Percentiles rank a stretch among this genome's conserved stretches.
Conservation (phyloP, 1,139 yeast genomes). For the Petasospora rhodanensis region DNA sequence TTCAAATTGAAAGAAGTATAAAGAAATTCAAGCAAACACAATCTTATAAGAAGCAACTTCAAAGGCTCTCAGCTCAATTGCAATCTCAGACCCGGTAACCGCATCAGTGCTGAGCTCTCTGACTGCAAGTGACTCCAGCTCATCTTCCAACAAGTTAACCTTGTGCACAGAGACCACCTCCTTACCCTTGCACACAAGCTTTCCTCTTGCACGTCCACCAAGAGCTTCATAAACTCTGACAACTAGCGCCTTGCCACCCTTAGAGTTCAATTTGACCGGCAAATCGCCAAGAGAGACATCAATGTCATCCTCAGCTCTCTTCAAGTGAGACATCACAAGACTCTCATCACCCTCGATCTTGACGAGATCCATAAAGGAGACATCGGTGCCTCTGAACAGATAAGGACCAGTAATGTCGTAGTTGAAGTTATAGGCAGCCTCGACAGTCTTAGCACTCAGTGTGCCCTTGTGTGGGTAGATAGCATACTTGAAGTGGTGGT, state of each 20-base stretch:
- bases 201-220: slow-evolving; percentile 68
- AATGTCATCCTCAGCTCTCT: slow-evolving; percentile 81
- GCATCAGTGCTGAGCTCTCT: slow-evolving; percentile 21
- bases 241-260: slow-evolving; percentile 49
- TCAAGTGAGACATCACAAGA: slow-evolving; percentile 69
- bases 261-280: slow-evolving; percentile 31
- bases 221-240: slow-evolving; percentile 79
- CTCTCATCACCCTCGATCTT: slow-evolving; percentile 45
- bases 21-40: slow-evolving; percentile 15
- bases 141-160: slow-evolving; percentile 72
- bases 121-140: slow-evolving; percentile 35
- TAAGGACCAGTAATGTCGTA: slow-evolving; percentile 35
- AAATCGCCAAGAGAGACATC: slow-evolving; percentile 31
- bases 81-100: slow-evolving; percentile 38
- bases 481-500: slow-evolving; percentile 77
- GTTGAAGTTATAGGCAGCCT: slow-evolving; percentile 77
- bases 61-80: slow-evolving; percentile 58
- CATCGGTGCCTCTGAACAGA: slow-evolving; percentile 6
- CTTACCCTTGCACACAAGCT: slow-evolving; percentile 32
- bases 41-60: slow-evolving; percentile 50
- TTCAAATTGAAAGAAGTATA: no score
- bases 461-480: slow-evolving; percentile 75
- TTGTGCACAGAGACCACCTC: slow-evolving; percentile 48
- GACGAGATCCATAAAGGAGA: slow-evolving; percentile 22
- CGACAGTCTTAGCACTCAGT: slow-evolving; percentile 59